phyloP scores from a whole-genome alignment of 257 asterid genomes.

The Lycium ferocissimum region DNA sequence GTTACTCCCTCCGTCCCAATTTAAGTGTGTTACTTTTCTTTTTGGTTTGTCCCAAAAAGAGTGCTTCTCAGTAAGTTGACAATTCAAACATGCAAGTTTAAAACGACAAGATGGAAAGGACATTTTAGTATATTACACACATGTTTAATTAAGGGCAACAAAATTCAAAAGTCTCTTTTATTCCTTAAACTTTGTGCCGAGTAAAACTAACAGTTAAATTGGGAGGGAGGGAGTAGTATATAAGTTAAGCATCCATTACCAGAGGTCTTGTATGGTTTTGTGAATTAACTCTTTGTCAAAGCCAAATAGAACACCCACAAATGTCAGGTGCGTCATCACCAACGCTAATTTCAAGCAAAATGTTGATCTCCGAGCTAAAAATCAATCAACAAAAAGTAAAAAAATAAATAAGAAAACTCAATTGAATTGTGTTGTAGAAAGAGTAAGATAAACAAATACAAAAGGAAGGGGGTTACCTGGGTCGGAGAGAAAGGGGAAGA shows the following conservation, averaged over 20 bases:
- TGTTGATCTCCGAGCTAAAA: constrained; percentile 78
- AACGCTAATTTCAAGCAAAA: constrained; percentile 66
- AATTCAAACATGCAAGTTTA: too few relatives aligned
- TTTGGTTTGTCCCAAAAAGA: too few relatives aligned
- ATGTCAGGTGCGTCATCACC: constrained; percentile 80
- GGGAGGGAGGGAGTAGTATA: background rate
- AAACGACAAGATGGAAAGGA: too few relatives aligned
- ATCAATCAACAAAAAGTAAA: background rate
- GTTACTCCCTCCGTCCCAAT: background rate
- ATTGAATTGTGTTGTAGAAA: background rate
- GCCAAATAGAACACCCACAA: constrained; percentile 58
- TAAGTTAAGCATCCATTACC: constrained; percentile 47
- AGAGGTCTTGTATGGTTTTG: constrained; percentile 61
- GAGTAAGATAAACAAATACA: background rate
- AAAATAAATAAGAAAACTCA: too few relatives aligned
- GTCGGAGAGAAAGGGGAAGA: constrained; percentile 87
- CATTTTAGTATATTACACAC: too few relatives aligned
- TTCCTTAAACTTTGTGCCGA: too few relatives aligned
- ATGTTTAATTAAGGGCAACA: too few relatives aligned
- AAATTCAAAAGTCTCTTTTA: too few relatives aligned
- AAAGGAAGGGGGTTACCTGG: constrained; percentile 53
- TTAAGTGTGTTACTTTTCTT: too few relatives aligned
- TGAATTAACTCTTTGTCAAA: constrained; percentile 71
- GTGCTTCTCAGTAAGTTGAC: too few relatives aligned
- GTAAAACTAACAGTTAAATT: too few relatives aligned